Conservation (phyloP, 257 asterid species). For the Fraxinus anomala region DNA sequence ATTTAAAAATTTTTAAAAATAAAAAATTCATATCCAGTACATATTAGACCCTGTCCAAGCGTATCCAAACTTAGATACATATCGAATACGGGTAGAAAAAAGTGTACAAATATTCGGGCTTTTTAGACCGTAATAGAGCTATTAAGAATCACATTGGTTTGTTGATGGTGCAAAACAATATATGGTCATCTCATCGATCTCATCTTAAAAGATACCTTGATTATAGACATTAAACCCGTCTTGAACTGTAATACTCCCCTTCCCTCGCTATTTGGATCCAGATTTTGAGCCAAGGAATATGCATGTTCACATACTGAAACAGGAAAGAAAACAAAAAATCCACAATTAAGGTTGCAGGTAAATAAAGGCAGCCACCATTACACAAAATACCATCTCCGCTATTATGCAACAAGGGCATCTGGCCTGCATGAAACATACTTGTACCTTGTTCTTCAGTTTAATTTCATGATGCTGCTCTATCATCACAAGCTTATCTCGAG, state of each 20-base stretch:
- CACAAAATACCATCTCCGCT: background rate
- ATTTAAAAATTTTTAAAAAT: no score
- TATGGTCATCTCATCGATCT: conserved; percentile 3
- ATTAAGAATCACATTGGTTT: conserved; percentile 2
- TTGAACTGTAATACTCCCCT: conserved; percentile 99
- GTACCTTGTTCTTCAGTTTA: conserved; percentile 6
- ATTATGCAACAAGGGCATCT: background rate
- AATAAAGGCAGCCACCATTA: conserved; percentile 13
- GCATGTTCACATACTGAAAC: conserved; percentile 96
- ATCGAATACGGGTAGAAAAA: no score
- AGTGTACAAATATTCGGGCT: no score
- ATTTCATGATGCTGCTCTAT: conserved; percentile 10
- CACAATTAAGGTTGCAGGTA: conserved; percentile 19
- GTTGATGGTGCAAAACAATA: conserved; percentile 1
- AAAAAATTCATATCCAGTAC: no score
- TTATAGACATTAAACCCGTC: conserved; percentile 97
- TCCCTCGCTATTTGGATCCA: conserved; percentile 99
- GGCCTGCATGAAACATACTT: conserved; percentile 3
- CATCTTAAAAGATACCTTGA: conserved; percentile 65
- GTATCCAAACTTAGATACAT: no score
- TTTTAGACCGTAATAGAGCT: background rate
- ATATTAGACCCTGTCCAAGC: no score
- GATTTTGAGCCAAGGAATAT: conserved; percentile 91
- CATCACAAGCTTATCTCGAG: conserved; percentile 14
- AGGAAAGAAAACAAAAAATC: conserved; percentile 21